Evolutionary conservation across 305 asterid species (phyloP).

Genomic region (Rubia peregrina): DNA sequence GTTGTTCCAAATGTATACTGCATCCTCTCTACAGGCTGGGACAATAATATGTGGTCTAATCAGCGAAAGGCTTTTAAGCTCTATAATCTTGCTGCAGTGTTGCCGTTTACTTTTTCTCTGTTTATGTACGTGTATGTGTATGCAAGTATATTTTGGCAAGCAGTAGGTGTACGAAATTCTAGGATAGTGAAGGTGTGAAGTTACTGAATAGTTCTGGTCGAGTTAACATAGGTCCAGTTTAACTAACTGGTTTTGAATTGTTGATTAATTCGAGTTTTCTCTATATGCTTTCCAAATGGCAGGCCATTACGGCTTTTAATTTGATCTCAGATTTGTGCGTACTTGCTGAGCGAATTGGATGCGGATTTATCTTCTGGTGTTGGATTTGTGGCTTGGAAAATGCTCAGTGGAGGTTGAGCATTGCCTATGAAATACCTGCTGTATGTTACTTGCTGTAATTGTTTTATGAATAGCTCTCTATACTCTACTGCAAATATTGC

Average conservation of each 20-base stretch:
- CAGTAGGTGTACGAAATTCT: background rate
- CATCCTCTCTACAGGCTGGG: background rate
- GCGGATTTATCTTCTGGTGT: constrained; percentile 4
- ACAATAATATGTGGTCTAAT: background rate
- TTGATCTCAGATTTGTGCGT: background rate
- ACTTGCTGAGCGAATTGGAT: constrained; percentile 4
- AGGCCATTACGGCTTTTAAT: constrained; percentile 11
- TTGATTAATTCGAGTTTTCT: background rate
- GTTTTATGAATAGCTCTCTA: background rate
- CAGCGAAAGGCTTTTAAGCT: background rate
- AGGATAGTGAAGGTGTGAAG: background rate
- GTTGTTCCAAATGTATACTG: background rate
- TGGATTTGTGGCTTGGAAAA: constrained; percentile 7
- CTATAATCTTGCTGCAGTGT: background rate
- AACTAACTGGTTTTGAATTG: no score
- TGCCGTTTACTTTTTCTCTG: background rate
- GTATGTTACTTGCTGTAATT: background rate
- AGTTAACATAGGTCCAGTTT: background rate
- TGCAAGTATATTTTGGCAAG: background rate
- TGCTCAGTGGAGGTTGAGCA: constrained; percentile 2
- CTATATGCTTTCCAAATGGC: constrained; percentile 1
- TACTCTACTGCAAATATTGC: background rate
- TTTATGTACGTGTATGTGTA: background rate
- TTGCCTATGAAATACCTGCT: background rate
- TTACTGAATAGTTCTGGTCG: background rate